Percentiles rank a stretch among this genome's conserved stretches.
Evolutionary conservation across 2,329 filamentous ascomycete genomes (phyloP).

Genomic region (Aspergillus ibericus): DNA sequence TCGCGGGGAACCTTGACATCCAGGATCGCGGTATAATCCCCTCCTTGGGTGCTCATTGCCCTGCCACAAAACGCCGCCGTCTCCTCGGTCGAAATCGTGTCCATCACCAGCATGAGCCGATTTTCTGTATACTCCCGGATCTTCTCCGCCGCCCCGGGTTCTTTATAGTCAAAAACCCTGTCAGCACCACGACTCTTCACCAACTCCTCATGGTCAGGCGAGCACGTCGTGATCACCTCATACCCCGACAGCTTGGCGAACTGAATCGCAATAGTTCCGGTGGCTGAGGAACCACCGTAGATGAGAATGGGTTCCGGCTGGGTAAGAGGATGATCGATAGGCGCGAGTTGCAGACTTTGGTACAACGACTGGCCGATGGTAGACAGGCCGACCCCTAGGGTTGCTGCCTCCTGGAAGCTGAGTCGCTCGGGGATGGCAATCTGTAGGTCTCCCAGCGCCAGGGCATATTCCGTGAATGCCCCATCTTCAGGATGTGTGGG

Average conservation of each 20-base stretch:
- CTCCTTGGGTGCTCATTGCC: conserved; percentile 31
- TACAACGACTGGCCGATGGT: conserved; percentile 52
- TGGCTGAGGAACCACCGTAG: conserved; percentile 42
- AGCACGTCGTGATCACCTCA: conserved; percentile 34
- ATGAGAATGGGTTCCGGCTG: conserved; percentile 31
- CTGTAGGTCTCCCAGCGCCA: conserved; percentile 51
- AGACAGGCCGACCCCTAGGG: conserved; percentile 52
- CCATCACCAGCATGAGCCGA: conserved; percentile 34
- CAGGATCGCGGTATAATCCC: conserved; percentile 29
- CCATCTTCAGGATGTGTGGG: conserved; percentile 36
- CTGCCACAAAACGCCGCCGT: conserved; percentile 32
- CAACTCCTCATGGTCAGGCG: conserved; percentile 32
- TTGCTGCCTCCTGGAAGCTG: conserved; percentile 53
- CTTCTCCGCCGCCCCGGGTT: conserved; percentile 16
- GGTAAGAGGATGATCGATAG: conserved; percentile 25
- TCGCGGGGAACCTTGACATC: conserved; percentile 23
- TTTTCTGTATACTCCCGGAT: conserved; percentile 34
- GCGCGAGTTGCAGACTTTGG: conserved; percentile 29
- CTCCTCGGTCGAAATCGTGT: conserved; percentile 31
- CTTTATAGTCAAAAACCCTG: conserved; percentile 34
- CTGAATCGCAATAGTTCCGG: conserved; percentile 39
- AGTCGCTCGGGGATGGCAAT: conserved; percentile 50
- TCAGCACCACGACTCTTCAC: conserved; percentile 35
- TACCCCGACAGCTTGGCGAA: conserved; percentile 38
- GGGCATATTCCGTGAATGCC: conserved; percentile 55